These are phyloP conservation scores for Castanea mollissima DNA, from an alignment of 306 rosid species.

Conservation along the genomic window DNA sequence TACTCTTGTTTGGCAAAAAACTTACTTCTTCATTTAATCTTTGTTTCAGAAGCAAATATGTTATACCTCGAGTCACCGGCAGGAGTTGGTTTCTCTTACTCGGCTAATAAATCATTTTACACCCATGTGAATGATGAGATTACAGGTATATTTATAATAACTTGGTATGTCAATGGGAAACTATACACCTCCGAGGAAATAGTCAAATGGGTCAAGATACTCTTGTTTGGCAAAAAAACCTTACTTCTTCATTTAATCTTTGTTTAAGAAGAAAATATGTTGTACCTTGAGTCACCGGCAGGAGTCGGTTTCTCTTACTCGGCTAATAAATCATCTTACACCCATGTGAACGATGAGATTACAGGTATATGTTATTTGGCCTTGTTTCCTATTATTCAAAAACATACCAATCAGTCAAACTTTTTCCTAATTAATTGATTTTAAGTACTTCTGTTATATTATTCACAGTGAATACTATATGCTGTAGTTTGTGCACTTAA, in stretches of 20 bases:
- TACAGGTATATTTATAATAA: too few relatives aligned
- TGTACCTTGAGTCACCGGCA: slow-evolving; percentile 66
- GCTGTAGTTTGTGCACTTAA: too few relatives aligned
- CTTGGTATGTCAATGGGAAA: too few relatives aligned
- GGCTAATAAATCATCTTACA: slow-evolving; percentile 46
- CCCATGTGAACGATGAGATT: slow-evolving; percentile 35
- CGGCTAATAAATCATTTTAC: slow-evolving; percentile 28
- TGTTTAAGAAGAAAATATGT: slow-evolving; percentile 55
- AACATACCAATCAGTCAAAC: too few relatives aligned
- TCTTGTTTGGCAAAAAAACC: too few relatives aligned
- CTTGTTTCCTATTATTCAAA: too few relatives aligned
- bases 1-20: not conserved
- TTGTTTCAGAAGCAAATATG: slow-evolving; percentile 36
- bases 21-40: not conserved
- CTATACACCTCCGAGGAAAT: too few relatives aligned
- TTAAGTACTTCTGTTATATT: too few relatives aligned
- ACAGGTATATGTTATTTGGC: slow-evolving; percentile 37
- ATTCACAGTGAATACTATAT: too few relatives aligned
- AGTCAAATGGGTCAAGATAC: too few relatives aligned
- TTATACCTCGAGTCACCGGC: slow-evolving; percentile 48
- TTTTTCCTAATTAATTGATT: too few relatives aligned
- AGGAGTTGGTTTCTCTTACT: slow-evolving; percentile 48
- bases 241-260: not conserved
- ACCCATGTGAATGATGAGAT: not conserved
- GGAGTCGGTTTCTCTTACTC: slow-evolving; percentile 85